Conservation (phyloP, 371 early-diverging fungal genomes). For the Encephalitozoon intestinalis region DNA sequence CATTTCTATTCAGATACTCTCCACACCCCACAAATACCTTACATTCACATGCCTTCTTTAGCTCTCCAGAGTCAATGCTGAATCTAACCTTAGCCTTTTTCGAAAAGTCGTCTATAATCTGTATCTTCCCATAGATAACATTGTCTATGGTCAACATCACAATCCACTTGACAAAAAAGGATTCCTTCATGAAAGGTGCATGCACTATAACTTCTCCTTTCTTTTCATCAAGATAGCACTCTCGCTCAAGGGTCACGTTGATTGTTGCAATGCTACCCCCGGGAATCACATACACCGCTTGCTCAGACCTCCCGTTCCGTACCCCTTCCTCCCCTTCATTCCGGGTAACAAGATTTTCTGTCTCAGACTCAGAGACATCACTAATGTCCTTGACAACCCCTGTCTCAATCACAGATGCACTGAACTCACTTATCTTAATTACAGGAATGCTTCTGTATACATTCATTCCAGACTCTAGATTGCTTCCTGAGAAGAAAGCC, state of each 20-base stretch:
- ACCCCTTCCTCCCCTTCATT: not conserved
- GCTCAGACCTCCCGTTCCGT: not conserved
- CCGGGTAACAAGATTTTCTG: not conserved
- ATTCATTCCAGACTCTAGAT: not conserved
- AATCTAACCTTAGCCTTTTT: not conserved
- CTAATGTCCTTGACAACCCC: not conserved
- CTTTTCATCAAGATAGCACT: not conserved
- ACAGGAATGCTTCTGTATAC: not conserved
- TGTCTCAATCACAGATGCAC: slow-evolving; percentile 15
- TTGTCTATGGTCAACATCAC: slow-evolving; percentile 30
- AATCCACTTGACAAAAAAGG: slow-evolving; percentile 4
- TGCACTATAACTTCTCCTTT: slow-evolving; percentile 16
- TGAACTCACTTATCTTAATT: slow-evolving; percentile 25
- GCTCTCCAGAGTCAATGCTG: not conserved
- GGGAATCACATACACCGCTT: not conserved
- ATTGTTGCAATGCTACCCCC: slow-evolving; percentile 12
- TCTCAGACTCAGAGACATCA: not conserved
- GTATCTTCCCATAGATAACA: slow-evolving; percentile 4
- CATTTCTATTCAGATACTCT: slow-evolving; percentile 22
- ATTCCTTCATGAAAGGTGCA: not conserved
- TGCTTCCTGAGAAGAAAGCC: not conserved
- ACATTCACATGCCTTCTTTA: not conserved
- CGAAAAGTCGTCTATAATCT: slow-evolving; percentile 3
- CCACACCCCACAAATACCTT: slow-evolving; percentile 21
- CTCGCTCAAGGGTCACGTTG: not conserved